Percentiles rank a stretch among this genome's conserved stretches.
Evolutionary conservation across 805 yeast species (phyloP).

Genomic region (Saccharomyces jurei): DNA sequence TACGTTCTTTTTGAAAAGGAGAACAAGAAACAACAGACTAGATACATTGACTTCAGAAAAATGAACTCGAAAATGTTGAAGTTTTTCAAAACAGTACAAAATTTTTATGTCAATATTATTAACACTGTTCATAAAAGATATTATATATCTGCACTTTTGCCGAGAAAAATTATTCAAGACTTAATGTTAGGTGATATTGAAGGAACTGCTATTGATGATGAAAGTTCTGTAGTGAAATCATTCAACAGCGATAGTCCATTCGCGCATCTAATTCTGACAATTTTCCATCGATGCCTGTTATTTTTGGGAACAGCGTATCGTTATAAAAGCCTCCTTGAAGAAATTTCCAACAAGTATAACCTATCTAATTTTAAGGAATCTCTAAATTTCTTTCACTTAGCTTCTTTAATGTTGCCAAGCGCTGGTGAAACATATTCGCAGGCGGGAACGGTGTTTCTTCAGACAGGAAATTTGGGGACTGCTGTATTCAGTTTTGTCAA

Average conservation of each 20-base stretch:
- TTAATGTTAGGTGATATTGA: slow-evolving; percentile 3
- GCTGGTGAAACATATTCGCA: slow-evolving; percentile 48
- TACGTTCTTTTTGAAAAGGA: slow-evolving; percentile 10
- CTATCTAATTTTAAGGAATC: slow-evolving; percentile 39
- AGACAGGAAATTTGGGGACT: slow-evolving; percentile 18
- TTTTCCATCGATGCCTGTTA: slow-evolving; percentile 27
- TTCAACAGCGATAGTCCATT: slow-evolving; percentile 8
- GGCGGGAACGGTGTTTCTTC: slow-evolving; percentile 21
- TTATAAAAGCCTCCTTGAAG: slow-evolving; percentile 44
- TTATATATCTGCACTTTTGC: slow-evolving; percentile 8
- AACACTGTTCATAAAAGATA: slow-evolving; percentile 6
- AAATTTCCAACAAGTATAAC: slow-evolving; percentile 31
- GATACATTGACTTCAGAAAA: slow-evolving; percentile 50
- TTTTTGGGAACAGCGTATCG: slow-evolving; percentile 53
- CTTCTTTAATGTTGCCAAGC: slow-evolving; percentile 54
- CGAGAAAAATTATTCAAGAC: slow-evolving; percentile 4
- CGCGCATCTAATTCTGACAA: slow-evolving; percentile 8
- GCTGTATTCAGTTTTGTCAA: slow-evolving; percentile 33
- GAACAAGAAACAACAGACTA: slow-evolving; percentile 15
- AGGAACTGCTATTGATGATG: not conserved
- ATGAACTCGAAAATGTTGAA: slow-evolving; percentile 45
- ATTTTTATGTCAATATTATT: slow-evolving; percentile 41
- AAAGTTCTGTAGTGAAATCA: not conserved
- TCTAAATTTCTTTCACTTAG: slow-evolving; percentile 40
- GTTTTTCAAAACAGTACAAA: slow-evolving; percentile 38